phyloP scores from a whole-genome alignment of 78 protist species.

The Pigoraptor vietnamica region DNA sequence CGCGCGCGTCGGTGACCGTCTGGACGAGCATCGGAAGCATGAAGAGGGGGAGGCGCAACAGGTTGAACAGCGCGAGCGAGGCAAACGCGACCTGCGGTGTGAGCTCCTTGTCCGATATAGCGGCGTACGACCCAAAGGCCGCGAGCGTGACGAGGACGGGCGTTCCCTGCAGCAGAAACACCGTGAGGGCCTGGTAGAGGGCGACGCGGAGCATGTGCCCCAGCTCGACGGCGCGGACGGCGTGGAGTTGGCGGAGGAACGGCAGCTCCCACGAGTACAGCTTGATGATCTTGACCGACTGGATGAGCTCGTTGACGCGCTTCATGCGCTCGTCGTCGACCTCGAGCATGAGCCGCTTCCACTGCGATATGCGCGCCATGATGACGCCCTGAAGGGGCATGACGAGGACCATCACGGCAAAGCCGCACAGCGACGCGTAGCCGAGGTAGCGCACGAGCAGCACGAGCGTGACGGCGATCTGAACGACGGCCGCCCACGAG shows the following conservation, averaged over 20 bases:
- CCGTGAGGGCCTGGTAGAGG: conserved; percentile 26
- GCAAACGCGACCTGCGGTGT: conserved; percentile 75
- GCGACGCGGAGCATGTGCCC: conserved; percentile 1
- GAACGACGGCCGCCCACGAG: conserved; percentile 15
- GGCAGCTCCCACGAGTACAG: conserved; percentile 68
- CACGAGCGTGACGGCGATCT: conserved; percentile 20
- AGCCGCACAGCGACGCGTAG: conserved; percentile 35
- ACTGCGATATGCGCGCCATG: background rate
- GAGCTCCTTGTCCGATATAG: conserved; percentile 28
- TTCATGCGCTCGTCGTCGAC: conserved; percentile 6
- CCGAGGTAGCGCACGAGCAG: conserved; percentile 30
- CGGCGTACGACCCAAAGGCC: conserved; percentile 45
- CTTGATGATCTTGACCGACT: conserved; percentile 69
- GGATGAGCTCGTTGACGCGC: conserved; percentile 35
- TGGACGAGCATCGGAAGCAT: conserved; percentile 65
- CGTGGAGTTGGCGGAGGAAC: conserved; percentile 30
- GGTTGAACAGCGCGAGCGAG: conserved; percentile 64
- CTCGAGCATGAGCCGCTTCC: background rate
- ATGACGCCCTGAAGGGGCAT: conserved; percentile 35
- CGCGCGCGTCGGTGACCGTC: conserved; percentile 54
- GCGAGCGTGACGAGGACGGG: conserved; percentile 65
- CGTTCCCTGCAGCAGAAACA: conserved; percentile 37
- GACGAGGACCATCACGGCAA: conserved; percentile 45
- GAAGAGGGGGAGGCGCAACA: conserved; percentile 77
- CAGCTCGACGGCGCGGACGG: conserved; percentile 28